Base-by-base conservation (phyloP, 352 stramenopile species). In the Phytophthora aleatoria region DNA sequence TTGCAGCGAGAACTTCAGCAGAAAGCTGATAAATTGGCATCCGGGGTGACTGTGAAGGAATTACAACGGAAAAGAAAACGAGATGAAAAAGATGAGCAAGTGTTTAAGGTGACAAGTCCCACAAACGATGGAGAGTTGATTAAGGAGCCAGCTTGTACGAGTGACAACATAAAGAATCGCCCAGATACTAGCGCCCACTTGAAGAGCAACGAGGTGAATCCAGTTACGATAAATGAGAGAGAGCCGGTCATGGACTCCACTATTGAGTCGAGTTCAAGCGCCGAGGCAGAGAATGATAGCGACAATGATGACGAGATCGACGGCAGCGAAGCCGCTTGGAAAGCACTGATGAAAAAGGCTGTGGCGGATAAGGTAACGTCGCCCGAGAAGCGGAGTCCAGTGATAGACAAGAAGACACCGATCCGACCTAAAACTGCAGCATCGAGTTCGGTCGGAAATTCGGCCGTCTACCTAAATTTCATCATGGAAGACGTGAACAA, bases 401-500 rank as follows among this genome's bases (percentile, higher is more conserved):
- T 41, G 35, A n/a, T 41, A 16, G 35, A 41, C 10, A 41, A 41
- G 35, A 41, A 41, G 35, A 41, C 9, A 41, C 35, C 39, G n/a
- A 26, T 3, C 38, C 38, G 12, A 43, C 11, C 15, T 11, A 20
- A 43, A 45, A 45, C 5, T 45, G 6, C 13, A 26, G 15, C 39
- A 15, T 26, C n/a, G n/a, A n/a, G n/a, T n/a, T n/a, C n/a, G n/a
- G n/a, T n/a, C n/a, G n/a, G n/a, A 45, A 45, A 45, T 11, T 3
- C 39, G 15, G 39, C 39, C 16, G 15, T 5, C 15, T 20, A 20
- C 38, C 2, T 67, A 27, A 61, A 48, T 20, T 15, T 6, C 5
- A 67, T 67, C 9, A n/a, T 62, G 13, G 53, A 68, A 38, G 36
- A 58, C 0, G 28, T 58, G 13, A 24, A 63, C 33, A 38, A 38